Evolutionary conservation across 257 asterid genomes (phyloP), one percentile per base, ranked within the genome.

Genomic region (Fraxinus cuspidata): DNA sequence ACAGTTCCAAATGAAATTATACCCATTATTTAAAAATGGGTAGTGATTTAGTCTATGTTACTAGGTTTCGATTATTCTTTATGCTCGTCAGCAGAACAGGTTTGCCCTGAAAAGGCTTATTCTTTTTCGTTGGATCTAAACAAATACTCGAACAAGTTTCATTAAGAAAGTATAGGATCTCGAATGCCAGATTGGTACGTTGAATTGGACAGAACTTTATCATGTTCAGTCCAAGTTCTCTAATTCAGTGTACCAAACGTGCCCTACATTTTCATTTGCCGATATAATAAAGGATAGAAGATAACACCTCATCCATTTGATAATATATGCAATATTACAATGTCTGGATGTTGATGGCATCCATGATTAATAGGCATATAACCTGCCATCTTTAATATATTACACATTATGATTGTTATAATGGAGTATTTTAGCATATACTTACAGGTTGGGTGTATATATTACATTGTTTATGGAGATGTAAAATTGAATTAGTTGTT

Each of bases 1-100:
- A 78, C 49, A 78, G 76, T 63, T 75, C 47, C 81, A 51, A 35
- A 42, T 42, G 18, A 42, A 42, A 42, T 42, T 42, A 42, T 42
- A 2, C 16, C 16, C 4, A 42, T 42, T 42, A 12, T 42, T 42
- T 11, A 37, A 7, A 37, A 37, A 7, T 11, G 16, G 4, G 49
- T 10, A 2, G 49, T 42, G 49, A 42, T 42, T 42, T 42, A 42
- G 16, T 11, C 49, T 42, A 12, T 47, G 56, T 47, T 47, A 13
- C 56, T 15, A 47, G 6, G 56, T 13, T 47, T 15, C 7, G n/a
- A 16, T 15, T 47, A 15, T 47, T 47, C 56, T 15, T 1, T 47
- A 15, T 47, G 19, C n/a, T 13, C 3, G n/a, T 44, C 53, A 1
- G n/a, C 56, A 15, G n/a, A 15, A 47, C n/a, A 47, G 1, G 53